phyloP scores from a whole-genome alignment of 495 filamentous ascomycete genomes.

The Pseudoneurospora amorphoporcata region DNA sequence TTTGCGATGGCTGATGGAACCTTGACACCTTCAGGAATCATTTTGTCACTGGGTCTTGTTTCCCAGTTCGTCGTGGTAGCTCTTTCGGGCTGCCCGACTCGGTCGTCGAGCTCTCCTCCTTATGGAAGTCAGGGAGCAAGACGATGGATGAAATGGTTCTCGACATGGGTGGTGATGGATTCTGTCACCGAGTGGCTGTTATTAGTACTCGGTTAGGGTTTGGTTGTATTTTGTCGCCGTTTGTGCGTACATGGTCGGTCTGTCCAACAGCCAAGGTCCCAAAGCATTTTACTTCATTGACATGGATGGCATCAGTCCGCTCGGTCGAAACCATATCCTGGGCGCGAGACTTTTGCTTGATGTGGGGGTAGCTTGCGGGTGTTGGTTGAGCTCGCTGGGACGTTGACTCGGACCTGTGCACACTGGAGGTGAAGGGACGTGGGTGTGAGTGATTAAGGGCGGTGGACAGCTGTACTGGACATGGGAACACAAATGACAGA shows the following conservation, averaged over 20 bases:
- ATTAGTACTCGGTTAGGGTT: background rate
- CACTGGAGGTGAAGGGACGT: background rate
- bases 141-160: background rate
- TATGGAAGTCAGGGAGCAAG: background rate
- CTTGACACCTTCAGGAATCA: background rate
- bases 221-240: background rate
- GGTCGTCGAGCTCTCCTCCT: background rate
- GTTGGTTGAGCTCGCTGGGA: background rate
- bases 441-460: too few species aligned
- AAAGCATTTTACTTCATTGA: background rate
- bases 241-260: background rate
- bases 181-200: background rate
- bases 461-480: too few species aligned
- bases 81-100: background rate
- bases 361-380: background rate
- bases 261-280: background rate
- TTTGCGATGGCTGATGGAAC: background rate
- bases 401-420: background rate
- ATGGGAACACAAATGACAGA: too few species aligned
- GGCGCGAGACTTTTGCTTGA: background rate
- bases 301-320: background rate
- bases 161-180: background rate
- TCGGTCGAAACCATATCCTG: background rate
- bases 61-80: background rate
- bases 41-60: background rate